phyloP scores from a whole-genome alignment of 306 rosid species.

The Vicia faba region DNA sequence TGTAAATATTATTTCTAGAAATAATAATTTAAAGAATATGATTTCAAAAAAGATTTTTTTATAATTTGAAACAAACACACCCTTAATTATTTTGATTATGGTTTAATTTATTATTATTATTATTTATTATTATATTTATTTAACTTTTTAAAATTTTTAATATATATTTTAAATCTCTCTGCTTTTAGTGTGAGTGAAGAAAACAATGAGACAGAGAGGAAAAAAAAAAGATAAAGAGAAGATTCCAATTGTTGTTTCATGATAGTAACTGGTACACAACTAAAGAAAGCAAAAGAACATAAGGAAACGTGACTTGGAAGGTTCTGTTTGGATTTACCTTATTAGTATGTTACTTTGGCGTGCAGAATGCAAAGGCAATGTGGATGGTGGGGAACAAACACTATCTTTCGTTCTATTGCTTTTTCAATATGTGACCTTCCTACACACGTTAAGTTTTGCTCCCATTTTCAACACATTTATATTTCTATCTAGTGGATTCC shows the following conservation, averaged over 20 bases:
- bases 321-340: conserved; percentile 14
- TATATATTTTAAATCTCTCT: neutral
- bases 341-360: conserved; percentile 1
- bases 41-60: too few species aligned
- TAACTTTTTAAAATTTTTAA: neutral
- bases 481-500: neutral
- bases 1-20: too few species aligned
- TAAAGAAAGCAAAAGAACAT: conserved; percentile 27
- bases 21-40: too few species aligned
- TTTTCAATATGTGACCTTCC: conserved; percentile 9
- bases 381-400: neutral
- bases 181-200: neutral
- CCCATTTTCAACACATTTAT: neutral
- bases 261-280: neutral
- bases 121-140: too few species aligned
- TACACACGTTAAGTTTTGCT: neutral
- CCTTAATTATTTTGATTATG: too few species aligned
- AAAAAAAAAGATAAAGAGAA: neutral
- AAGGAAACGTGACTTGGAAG: conserved; percentile 41
- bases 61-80: too few species aligned
- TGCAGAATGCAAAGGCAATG: neutral
- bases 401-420: neutral
- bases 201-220: neutral
- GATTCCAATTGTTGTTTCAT: conserved; percentile 28
- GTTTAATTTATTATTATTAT: too few species aligned